Base-by-base conservation (phyloP, 2,329 filamentous ascomycete genomes). In the Gaeumannomyces sp. region DNA sequence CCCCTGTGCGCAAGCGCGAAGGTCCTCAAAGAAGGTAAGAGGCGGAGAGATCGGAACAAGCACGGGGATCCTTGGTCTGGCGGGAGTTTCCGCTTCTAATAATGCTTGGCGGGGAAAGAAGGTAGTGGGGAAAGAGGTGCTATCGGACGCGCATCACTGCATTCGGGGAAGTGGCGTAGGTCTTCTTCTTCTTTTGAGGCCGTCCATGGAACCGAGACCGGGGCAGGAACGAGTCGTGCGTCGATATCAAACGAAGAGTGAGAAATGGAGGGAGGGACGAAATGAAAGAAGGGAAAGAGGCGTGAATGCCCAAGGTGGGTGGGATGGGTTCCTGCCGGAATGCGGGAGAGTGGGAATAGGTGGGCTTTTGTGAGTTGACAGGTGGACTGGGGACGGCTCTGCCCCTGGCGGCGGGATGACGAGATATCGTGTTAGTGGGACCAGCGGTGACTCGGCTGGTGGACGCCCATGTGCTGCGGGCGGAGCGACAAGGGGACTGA, bases 201-300 rank as follows among this genome's bases (percentile, higher is more conserved):
- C 65, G 67, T 70, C 69, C 69, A 70, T 70, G 66, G 67, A 66
- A 67, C 58, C 45, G 59, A 28, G 45, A 14, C 45, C 10, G 45
- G 45, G 22, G 4, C 22, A 35, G 59, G 59, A 19, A 4, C 13
- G 14, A 5, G 13, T 16, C n/a, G 56, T 27, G 25, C 25, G 25
- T 22, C 57, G 57, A 16, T 38, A n/a, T 58, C 35, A 45, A 35
- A 3, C 28, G 50, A 5, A 28, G 8, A n/a, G 45, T n/a, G 4
- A 35, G 31, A 8, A 31, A 25, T 4, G 16, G 28, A 63, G 22
- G 27, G 38, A 4, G 60, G 31, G 62, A 25, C 29, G 45, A 58
- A 50, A 61, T 31, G 22, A 25, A n/a, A 13, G 22, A 35, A 59
- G 35, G 35, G 35, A 14, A 50, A 27, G 13, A 27, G 60, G 33